Evolutionary conservation across 73 alveolate species (phyloP).

Genomic region (Paramecium tetraurelia): DNA sequence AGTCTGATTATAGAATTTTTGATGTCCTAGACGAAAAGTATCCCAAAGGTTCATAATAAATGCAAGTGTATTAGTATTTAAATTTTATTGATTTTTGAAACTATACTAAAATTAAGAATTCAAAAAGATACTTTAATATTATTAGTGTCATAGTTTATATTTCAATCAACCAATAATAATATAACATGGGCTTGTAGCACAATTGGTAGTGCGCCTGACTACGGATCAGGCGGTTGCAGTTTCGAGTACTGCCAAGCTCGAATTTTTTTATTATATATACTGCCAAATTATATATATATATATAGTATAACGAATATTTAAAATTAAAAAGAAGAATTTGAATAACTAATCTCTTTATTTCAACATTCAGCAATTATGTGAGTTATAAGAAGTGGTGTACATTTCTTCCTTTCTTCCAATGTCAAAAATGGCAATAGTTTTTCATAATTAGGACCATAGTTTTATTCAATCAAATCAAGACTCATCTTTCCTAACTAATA

Average conservation of each 20-base stretch:
- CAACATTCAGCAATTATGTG: background rate
- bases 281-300: background rate
- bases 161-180: background rate
- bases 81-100: background rate
- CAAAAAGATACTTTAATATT: background rate
- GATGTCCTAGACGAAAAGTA: background rate
- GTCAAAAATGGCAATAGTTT: background rate
- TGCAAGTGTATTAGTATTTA: background rate
- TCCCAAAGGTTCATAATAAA: background rate
- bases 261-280: background rate
- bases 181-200: constrained; percentile 57
- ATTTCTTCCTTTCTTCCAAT: constrained; percentile 17
- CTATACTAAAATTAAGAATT: background rate
- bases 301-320: background rate
- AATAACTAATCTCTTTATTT: background rate
- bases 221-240: constrained; percentile 62
- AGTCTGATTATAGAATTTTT: background rate
- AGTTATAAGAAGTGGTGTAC: background rate
- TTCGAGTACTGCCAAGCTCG: constrained; percentile 63
- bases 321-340: background rate
- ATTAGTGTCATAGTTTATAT: background rate
- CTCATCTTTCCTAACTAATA: background rate
- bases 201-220: constrained; percentile 61
- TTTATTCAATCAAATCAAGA: background rate
- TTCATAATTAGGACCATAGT: constrained; percentile 11